Percentiles rank a stretch among this genome's conserved stretches.
phyloP scores from a whole-genome alignment of 805 yeast species.

The Schwanniomyces pseudopolymorphus region DNA sequence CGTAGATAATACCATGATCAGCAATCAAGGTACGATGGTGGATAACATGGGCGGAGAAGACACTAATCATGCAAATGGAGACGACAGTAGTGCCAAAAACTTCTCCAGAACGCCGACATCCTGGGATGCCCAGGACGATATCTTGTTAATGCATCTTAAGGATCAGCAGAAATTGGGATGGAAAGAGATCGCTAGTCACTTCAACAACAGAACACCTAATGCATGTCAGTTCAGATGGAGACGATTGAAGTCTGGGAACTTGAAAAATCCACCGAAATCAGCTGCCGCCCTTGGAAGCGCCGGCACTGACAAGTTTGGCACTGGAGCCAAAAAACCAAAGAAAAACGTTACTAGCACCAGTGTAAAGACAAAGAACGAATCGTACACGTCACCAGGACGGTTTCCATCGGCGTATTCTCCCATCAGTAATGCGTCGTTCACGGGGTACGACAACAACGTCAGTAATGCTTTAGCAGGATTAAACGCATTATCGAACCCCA shows the following conservation, averaged over 20 bases:
- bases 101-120: constrained; percentile 44
- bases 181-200: constrained; percentile 46
- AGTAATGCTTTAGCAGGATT: constrained; percentile 45
- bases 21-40: neutral
- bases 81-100: constrained; percentile 17
- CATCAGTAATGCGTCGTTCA: constrained; percentile 33
- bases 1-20: neutral
- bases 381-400: constrained; percentile 8
- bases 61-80: neutral
- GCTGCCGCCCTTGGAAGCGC: constrained; percentile 16
- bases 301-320: neutral
- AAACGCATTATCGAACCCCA: constrained; percentile 39
- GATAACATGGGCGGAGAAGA: neutral
- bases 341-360: constrained; percentile 1
- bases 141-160: constrained; percentile 44
- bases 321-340: constrained; percentile 6
- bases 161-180: constrained; percentile 47
- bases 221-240: constrained; percentile 51
- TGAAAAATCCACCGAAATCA: constrained; percentile 44
- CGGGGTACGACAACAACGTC: constrained; percentile 41
- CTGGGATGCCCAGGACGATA: constrained; percentile 49
- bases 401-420: constrained; percentile 36
- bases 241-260: constrained; percentile 43
- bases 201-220: constrained; percentile 45
- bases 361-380: neutral